Conservation (phyloP, 2,329 filamentous ascomycete genomes). For the Talaromyces sp. region DNA sequence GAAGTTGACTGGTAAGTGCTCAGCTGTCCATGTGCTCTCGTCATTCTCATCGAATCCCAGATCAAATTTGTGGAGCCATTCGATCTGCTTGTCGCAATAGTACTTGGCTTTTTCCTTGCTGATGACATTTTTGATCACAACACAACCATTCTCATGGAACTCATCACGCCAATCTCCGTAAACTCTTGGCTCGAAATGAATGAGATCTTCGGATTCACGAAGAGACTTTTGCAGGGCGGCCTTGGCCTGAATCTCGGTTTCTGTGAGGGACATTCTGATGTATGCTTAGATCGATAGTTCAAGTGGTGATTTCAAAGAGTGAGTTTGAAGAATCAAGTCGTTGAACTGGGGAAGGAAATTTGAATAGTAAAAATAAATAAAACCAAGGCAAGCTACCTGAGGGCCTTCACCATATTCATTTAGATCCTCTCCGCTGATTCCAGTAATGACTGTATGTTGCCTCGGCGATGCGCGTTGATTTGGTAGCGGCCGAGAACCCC, state of each 20-base stretch:
- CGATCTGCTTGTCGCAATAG: slow-evolving; percentile 40
- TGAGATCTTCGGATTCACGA: slow-evolving; percentile 13
- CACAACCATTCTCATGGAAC: slow-evolving; percentile 42
- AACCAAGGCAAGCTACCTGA: not conserved
- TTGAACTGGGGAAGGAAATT: not conserved
- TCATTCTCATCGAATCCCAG: slow-evolving; percentile 42
- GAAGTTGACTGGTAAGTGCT: slow-evolving; percentile 44
- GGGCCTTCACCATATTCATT: not conserved
- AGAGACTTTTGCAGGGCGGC: slow-evolving; percentile 13
- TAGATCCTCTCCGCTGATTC: slow-evolving; percentile 1
- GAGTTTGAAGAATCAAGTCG: not conserved
- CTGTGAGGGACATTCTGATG: slow-evolving; percentile 13
- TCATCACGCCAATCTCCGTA: slow-evolving; percentile 43
- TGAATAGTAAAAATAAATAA: slow-evolving; percentile 10
- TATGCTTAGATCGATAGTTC: not conserved
- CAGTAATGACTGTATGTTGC: not conserved
- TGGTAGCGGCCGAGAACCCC: slow-evolving; percentile 5
- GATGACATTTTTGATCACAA: slow-evolving; percentile 42
- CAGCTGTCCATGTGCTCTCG: slow-evolving; percentile 41
- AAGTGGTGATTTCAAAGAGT: not conserved
- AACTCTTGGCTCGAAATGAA: slow-evolving; percentile 18
- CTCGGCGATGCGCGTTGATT: slow-evolving; percentile 3
- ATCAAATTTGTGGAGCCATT: slow-evolving; percentile 44
- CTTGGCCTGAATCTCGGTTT: slow-evolving; percentile 14
- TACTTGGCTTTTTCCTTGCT: slow-evolving; percentile 37